Evolutionary conservation across 257 asterid genomes (phyloP).

Genomic region (Salvia splendens): DNA sequence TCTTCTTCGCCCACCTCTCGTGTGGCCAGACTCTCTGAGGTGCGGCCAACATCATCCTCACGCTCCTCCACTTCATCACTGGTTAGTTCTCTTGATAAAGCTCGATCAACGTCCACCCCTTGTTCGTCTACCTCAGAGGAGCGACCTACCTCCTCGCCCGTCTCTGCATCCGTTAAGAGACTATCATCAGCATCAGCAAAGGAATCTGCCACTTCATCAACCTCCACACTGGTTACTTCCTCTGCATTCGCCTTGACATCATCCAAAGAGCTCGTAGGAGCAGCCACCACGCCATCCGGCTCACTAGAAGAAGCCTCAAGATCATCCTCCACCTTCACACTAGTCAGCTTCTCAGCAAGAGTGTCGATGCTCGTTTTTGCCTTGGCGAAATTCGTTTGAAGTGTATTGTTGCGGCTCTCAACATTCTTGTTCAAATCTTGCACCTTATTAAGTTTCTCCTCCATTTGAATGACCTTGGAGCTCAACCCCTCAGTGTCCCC

Average conservation of each 20-base stretch:
- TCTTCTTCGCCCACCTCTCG: slow-evolving; percentile 27
- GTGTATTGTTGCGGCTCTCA: slow-evolving; percentile 37
- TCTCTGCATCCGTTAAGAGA: no score
- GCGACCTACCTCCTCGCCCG: neutral
- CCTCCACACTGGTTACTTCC: no score
- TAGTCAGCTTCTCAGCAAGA: slow-evolving; percentile 40
- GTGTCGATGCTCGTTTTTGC: slow-evolving; percentile 43
- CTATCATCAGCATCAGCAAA: no score
- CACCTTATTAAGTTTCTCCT: slow-evolving; percentile 44
- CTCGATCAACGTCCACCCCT: slow-evolving; percentile 15
- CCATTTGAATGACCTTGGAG: slow-evolving; percentile 43
- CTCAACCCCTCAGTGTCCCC: slow-evolving; percentile 27
- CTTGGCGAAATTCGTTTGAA: slow-evolving; percentile 42
- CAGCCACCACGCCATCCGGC: neutral
- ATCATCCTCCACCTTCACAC: slow-evolving; percentile 57
- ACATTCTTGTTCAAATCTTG: slow-evolving; percentile 54
- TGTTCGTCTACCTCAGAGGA: neutral
- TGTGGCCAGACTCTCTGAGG: neutral
- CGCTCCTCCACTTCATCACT: slow-evolving; percentile 10
- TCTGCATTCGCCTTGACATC: slow-evolving; percentile 42
- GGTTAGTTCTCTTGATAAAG: no score
- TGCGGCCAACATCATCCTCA: neutral
- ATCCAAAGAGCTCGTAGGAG: slow-evolving; percentile 10
- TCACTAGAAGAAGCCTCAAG: slow-evolving; percentile 6
- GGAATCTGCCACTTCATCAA: slow-evolving; percentile 10